A percentile compares a stretch with the other conserved stretches of the same genome.
These are phyloP conservation scores for Aspergillus panamensis DNA, from an alignment of 495 filamentous ascomycete genomes.

Conservation along the genomic window DNA sequence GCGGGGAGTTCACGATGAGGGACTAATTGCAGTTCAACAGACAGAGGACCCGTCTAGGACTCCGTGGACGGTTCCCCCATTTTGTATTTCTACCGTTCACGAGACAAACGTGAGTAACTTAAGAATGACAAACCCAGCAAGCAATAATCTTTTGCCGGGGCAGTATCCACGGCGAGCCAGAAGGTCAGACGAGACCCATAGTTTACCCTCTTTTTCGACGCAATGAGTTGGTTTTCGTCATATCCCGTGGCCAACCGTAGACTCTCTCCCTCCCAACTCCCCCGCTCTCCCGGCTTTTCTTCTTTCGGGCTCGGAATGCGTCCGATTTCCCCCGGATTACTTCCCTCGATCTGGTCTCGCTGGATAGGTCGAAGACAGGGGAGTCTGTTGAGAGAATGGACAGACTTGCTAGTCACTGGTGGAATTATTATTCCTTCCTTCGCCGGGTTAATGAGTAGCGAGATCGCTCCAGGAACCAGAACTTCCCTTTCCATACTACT, in stretches of 20 bases:
- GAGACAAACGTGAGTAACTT: too few species aligned
- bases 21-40: not conserved
- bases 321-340: slow-evolving; percentile 14
- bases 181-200: slow-evolving; percentile 5
- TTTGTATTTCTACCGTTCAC: slow-evolving; percentile 1
- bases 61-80: slow-evolving; percentile 7
- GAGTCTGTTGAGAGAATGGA: not conserved
- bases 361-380: not conserved
- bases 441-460: not conserved
- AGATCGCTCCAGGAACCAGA: not conserved
- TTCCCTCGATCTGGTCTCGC: not conserved
- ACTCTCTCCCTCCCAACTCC: slow-evolving; percentile 11
- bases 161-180: slow-evolving; percentile 12
- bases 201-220: slow-evolving; percentile 1
- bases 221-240: slow-evolving; percentile 20
- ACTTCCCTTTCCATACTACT: not conserved
- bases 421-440: not conserved
- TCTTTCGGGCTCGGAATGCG: slow-evolving; percentile 11
- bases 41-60: not conserved
- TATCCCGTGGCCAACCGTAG: slow-evolving; percentile 9
- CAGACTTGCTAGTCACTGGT: not conserved
- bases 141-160: slow-evolving; percentile 20
- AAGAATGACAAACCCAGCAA: not conserved
- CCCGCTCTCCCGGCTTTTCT: slow-evolving; percentile 16
- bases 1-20: not conserved